phyloP scores from a whole-genome alignment of 2,329 filamentous ascomycete species.

The Talaromyces sp. region DNA sequence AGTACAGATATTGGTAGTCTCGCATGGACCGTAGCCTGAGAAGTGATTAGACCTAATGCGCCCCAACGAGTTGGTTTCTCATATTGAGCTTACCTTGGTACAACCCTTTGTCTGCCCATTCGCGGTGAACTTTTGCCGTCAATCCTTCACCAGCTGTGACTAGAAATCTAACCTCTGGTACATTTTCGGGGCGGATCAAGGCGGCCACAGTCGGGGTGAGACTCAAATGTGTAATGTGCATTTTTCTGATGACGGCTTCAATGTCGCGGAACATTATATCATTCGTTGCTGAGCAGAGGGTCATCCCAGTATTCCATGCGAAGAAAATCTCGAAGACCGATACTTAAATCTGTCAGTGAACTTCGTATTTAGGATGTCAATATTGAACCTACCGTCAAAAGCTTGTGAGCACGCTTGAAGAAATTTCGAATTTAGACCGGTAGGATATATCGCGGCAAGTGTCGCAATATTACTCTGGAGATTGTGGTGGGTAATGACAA shows the following conservation, averaged over 20 bases:
- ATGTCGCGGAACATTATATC: conserved; percentile 72
- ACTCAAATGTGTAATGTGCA: conserved; percentile 74
- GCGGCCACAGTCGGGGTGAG: conserved; percentile 82
- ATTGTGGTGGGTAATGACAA: conserved; percentile 72
- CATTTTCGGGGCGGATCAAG: conserved; percentile 64
- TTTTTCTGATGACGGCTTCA: conserved; percentile 60
- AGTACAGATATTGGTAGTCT: conserved; percentile 85
- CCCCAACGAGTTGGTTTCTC: neutral
- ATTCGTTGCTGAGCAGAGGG: conserved; percentile 71
- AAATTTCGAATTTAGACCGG: conserved; percentile 54
- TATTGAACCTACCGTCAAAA: conserved; percentile 58
- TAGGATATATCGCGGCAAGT: conserved; percentile 65
- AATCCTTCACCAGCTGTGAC: conserved; percentile 80
- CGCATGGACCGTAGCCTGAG: conserved; percentile 73
- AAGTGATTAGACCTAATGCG: neutral
- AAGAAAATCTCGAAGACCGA: conserved; percentile 92
- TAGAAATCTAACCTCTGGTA: conserved; percentile 70
- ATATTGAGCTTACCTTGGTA: conserved; percentile 58
- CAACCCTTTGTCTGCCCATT: conserved; percentile 65
- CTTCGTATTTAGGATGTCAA: neutral
- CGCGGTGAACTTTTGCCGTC: conserved; percentile 65
- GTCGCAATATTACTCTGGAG: conserved; percentile 71
- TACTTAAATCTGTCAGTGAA: conserved; percentile 44
- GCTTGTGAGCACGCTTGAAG: conserved; percentile 80
- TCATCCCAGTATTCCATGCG: conserved; percentile 73